phyloP scores from a whole-genome alignment of 441 rosid genomes.

The Erodium moschatum region DNA sequence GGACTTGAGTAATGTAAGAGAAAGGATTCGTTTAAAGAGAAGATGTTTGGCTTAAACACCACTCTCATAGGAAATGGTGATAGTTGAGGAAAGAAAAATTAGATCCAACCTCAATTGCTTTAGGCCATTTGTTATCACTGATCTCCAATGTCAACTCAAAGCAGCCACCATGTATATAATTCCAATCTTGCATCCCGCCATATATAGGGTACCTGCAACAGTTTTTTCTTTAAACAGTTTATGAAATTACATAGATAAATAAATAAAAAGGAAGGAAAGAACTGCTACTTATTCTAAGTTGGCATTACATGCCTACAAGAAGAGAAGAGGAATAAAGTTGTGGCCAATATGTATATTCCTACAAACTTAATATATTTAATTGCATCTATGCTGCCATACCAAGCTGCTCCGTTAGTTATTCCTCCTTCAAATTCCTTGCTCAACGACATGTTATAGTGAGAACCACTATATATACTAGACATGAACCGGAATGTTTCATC shows the following conservation, averaged over 20 bases:
- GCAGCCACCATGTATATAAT: constrained; percentile 85
- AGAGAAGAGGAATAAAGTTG: constrained; percentile 1
- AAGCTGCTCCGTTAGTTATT: constrained; percentile 84
- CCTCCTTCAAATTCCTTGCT: constrained; percentile 85
- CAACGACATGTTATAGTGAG: constrained; percentile 81
- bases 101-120: constrained; percentile 58
- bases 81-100: constrained; percentile 10
- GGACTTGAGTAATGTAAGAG: too few relatives aligned
- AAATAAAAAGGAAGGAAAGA: not conserved
- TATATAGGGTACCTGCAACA: constrained; percentile 86
- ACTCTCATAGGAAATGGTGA: not conserved
- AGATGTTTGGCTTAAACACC: not conserved
- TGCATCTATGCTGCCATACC: constrained; percentile 36
- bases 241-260: constrained; percentile 3
- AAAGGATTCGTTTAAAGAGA: not conserved
- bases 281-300: not conserved
- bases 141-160: constrained; percentile 89
- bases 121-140: constrained; percentile 91
- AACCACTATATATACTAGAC: constrained; percentile 69
- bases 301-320: not conserved
- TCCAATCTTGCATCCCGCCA: constrained; percentile 99
- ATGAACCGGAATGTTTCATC: constrained; percentile 69
- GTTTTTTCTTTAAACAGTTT: constrained; percentile 5
- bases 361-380: not conserved
- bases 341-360: constrained; percentile 2